A percentile compares a stretch with the other conserved stretches of the same genome.
These are phyloP conservation scores for Zygnema cylindricum DNA, from an alignment of 139 green algal genomes.

Conservation along the genomic window DNA sequence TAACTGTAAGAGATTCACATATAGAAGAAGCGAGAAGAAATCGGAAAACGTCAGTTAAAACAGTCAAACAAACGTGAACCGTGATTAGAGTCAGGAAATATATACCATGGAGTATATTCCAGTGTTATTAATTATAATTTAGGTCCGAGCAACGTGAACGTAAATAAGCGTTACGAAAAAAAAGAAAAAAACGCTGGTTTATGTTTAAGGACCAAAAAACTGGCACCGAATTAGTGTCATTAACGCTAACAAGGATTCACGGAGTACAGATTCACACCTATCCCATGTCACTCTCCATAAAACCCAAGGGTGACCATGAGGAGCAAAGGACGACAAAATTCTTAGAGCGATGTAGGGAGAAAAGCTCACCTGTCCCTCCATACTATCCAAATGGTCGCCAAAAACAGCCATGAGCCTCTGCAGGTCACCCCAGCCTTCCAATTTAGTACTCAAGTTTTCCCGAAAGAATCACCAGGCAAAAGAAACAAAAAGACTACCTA, in stretches of 20 bases:
- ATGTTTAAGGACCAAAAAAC: too few species aligned
- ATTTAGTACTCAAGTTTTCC: background rate
- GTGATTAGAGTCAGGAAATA: background rate
- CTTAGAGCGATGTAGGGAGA: background rate
- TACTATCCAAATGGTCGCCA: conserved; percentile 43
- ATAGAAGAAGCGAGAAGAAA: background rate
- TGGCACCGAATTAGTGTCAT: too few species aligned
- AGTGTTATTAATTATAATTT: too few species aligned
- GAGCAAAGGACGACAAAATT: background rate
- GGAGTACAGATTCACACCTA: too few species aligned
- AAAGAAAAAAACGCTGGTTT: background rate
- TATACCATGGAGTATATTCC: too few species aligned
- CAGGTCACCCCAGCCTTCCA: background rate
- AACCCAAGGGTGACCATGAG: too few species aligned
- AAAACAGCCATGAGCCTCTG: conserved; percentile 35
- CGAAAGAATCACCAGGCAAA: too few species aligned
- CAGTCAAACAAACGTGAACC: background rate
- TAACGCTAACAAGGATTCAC: too few species aligned
- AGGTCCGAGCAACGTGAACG: too few species aligned
- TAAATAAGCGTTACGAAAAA: too few species aligned
- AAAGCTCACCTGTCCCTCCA: conserved; percentile 23
- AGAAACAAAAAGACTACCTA: too few species aligned
- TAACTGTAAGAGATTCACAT: background rate
- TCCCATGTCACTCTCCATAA: too few species aligned
- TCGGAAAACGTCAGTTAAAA: background rate